Conservation (phyloP, 495 filamentous ascomycete genomes). For the Trichocladium uniseriatum region DNA sequence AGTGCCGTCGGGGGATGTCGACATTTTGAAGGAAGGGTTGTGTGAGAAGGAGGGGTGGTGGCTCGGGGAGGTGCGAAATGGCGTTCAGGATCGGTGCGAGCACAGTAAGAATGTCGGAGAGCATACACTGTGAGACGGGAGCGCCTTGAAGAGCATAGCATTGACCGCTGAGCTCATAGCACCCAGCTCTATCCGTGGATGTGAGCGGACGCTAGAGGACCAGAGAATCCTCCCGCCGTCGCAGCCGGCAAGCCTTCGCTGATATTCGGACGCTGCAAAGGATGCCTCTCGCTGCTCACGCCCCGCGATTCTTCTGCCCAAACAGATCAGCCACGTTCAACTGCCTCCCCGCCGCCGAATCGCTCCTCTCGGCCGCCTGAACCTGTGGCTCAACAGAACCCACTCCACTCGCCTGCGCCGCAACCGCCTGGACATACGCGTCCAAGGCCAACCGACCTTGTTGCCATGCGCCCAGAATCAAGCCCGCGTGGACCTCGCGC, state of each 20-base stretch:
- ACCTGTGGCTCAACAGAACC: conserved; percentile 1
- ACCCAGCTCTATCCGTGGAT: too few species aligned
- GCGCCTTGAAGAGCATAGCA: neutral
- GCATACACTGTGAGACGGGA: neutral
- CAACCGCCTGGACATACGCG: conserved; percentile 5
- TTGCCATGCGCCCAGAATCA: conserved; percentile 34
- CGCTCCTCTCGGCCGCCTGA: neutral
- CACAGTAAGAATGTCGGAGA: neutral
- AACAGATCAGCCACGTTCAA: conserved; percentile 29
- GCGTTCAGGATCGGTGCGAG: neutral
- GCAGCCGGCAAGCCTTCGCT: too few species aligned
- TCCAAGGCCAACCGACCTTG: conserved; percentile 22
- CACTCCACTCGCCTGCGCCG: conserved; percentile 5
- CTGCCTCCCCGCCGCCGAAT: conserved; percentile 15
- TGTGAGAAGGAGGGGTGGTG: neutral
- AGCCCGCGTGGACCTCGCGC: conserved; percentile 25
- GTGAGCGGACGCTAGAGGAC: too few species aligned
- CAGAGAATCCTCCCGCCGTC: too few species aligned
- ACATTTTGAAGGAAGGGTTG: neutral
- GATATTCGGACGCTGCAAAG: too few species aligned
- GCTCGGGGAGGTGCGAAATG: neutral
- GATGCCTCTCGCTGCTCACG: neutral
- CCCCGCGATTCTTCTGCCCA: conserved; percentile 15
- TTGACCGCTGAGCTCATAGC: too few species aligned
- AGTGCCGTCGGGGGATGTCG: neutral